Evolutionary conservation across 768 basidiomycete species (phyloP).

Genomic region (Tricholomella constricta): DNA sequence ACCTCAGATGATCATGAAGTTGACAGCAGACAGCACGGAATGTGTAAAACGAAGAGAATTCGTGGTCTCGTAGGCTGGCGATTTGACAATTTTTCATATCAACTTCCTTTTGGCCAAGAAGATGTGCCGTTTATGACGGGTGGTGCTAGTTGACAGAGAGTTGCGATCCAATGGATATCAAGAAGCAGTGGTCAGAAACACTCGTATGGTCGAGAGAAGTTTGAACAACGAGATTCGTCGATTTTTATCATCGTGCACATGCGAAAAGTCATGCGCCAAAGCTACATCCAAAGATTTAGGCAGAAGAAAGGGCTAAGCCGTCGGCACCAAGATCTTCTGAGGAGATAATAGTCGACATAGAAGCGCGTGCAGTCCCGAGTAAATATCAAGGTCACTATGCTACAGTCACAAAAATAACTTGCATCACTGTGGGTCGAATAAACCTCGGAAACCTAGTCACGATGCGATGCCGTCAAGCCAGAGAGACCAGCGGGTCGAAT

Average conservation of each 20-base stretch:
- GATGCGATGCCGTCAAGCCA: too few relatives aligned
- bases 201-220: background rate
- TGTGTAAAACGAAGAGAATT: background rate
- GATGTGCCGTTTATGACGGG: background rate
- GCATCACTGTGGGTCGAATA: too few relatives aligned
- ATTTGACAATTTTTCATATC: background rate
- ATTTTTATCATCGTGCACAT: slow-evolving; percentile 4
- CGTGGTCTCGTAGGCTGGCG: background rate
- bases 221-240: background rate
- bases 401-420: too few relatives aligned
- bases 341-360: background rate
- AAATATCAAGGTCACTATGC: too few relatives aligned
- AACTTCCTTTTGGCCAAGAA: background rate
- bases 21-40: background rate
- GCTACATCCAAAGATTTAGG: background rate
- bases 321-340: background rate
- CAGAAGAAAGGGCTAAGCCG: background rate
- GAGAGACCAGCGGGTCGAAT: too few relatives aligned
- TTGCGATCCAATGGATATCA: background rate
- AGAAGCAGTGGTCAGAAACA: background rate
- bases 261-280: slow-evolving; percentile 2
- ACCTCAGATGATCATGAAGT: background rate
- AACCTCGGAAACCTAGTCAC: too few relatives aligned
- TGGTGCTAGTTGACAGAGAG: background rate
- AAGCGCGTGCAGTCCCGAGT: too few relatives aligned